Conservation (phyloP, 1,139 yeast species). For the Candida mesenterica region DNA sequence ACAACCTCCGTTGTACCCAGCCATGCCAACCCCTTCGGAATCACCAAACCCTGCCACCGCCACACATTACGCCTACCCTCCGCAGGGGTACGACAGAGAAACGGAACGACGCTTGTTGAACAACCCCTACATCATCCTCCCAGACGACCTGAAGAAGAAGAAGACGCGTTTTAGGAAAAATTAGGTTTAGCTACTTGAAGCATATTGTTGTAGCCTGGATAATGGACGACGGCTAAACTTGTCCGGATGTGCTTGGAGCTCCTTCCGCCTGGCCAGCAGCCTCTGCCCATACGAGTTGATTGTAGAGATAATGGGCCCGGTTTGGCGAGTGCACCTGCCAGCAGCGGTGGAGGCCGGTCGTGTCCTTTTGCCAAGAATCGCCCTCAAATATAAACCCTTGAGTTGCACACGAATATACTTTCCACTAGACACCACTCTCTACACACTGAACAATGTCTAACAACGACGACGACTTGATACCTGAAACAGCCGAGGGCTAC, state of each 20-base stretch:
- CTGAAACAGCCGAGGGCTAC: constrained; percentile 67
- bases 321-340: too few relatives aligned
- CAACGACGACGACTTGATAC: constrained; percentile 57
- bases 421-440: constrained; percentile 1
- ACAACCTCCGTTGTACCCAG: background rate
- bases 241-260: too few relatives aligned
- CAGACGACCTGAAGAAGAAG: constrained; percentile 16
- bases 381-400: background rate
- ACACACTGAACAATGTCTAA: constrained; percentile 15
- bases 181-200: too few relatives aligned
- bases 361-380: too few relatives aligned
- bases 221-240: background rate
- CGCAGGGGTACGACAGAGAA: constrained; percentile 23
- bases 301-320: too few relatives aligned
- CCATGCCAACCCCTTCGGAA: background rate
- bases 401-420: background rate
- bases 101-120: constrained; percentile 29
- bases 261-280: too few relatives aligned
- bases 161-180: background rate
- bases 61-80: constrained; percentile 3
- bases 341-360: too few relatives aligned
- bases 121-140: constrained; percentile 33
- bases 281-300: too few relatives aligned
- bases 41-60: background rate
- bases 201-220: background rate